Base-by-base conservation (phyloP, 1,284 basidiomycete species). In the Mycena sp. region DNA sequence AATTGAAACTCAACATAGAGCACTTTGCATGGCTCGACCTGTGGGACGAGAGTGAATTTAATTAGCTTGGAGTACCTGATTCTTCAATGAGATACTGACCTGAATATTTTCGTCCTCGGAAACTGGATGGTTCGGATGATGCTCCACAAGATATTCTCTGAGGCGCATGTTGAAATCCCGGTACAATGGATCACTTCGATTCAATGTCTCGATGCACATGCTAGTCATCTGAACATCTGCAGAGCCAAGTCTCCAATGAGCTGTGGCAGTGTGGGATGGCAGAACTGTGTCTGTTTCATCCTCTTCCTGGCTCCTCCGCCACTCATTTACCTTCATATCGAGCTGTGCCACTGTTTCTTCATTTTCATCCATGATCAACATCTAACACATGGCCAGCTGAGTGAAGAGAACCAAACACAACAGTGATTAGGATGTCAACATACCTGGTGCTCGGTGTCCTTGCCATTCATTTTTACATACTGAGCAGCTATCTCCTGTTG, bases 381-480 rank as follows among this genome's bases (percentile, higher is more conserved):
- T n/a, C n/a, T n/a, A n/a, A n/a, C n/a, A n/a, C 25, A 38, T 43
- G 28, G 17, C 40, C 48, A 30, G 37, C 6, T 25, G 35, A 51
- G 21, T 37, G 16, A 38, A 12, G 21, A 25, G 1, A 43, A 19
- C 3, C n/a, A n/a, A n/a, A n/a, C n/a, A 23, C 10, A 32, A 43
- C 19, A 9, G n/a, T 11, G 40, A 44, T 23, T 19, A 32, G 23
- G 26, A 19, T n/a, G n/a, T 6, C 25, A 35, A 54, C 72, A 71
- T 19, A 76, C 53, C 61, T 65, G 73, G 45, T 55, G 69, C 56
- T 73, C 69, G 6, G 55, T 38, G 49, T n/a, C n/a, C n/a, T n/a
- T n/a, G n/a, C n/a, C n/a, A n/a, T n/a, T n/a, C n/a, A n/a, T n/a
- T n/a, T n/a, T 55, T 5, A 25, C n/a, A 28, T 56, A 62, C 35